Conservation (phyloP, 2,329 filamentous ascomycete species). For the Cladosporium austrohemisphaericum region DNA sequence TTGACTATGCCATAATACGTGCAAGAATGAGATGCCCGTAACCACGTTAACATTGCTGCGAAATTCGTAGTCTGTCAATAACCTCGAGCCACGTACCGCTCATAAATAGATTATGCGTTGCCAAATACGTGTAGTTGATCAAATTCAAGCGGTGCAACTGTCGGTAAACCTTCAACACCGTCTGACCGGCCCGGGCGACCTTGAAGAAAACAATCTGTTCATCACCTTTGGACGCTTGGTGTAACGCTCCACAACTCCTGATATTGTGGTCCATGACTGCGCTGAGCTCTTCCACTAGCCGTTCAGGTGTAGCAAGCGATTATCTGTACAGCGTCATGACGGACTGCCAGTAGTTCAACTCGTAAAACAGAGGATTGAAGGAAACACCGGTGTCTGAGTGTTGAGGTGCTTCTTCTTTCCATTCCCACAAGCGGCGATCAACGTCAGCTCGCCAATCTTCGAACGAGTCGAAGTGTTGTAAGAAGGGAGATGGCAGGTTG, state of each 20-base stretch:
- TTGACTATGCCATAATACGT: conserved; percentile 94
- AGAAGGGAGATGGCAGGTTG: conserved; percentile 76
- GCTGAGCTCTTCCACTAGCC: conserved; percentile 74
- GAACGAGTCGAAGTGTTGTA: conserved; percentile 80
- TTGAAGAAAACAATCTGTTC: conserved; percentile 91
- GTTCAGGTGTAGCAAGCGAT: conserved; percentile 71
- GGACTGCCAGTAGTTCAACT: conserved; percentile 96
- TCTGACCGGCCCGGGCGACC: conserved; percentile 90
- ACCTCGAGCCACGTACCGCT: conserved; percentile 57
- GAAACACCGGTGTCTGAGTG: conserved; percentile 77
- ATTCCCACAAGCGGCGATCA: conserved; percentile 75
- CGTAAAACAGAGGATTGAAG: conserved; percentile 84
- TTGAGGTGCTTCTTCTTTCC: conserved; percentile 78
- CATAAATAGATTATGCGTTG: conserved; percentile 96
- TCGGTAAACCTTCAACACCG: conserved; percentile 83
- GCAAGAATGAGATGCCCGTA: conserved; percentile 81
- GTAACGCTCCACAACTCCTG: conserved; percentile 51
- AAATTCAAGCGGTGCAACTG: conserved; percentile 82
- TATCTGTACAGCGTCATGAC: conserved; percentile 94
- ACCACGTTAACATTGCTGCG: conserved; percentile 5
- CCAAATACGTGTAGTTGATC: conserved; percentile 93
- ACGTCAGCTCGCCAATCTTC: conserved; percentile 85
- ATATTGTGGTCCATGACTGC: conserved; percentile 54
- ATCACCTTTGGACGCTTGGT: conserved; percentile 67
- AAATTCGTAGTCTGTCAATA: too few species aligned